Evolutionary conservation across 225 moss, liverwort and hornwort genomes (phyloP).

Genomic region (Pseudisothecium myosuroides): DNA sequence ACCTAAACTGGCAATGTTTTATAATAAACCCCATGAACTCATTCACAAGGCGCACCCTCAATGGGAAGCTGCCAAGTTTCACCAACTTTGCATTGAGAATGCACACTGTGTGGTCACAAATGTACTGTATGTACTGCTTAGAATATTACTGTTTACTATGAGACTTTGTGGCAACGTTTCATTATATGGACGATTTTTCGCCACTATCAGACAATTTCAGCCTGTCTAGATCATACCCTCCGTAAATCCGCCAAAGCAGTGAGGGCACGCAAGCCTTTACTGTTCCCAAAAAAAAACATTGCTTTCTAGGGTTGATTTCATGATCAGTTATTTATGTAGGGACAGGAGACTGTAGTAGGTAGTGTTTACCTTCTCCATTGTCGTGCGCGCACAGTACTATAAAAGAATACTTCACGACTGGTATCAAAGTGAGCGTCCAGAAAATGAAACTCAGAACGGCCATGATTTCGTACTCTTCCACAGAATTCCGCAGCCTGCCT

Average conservation of each 20-base stretch:
- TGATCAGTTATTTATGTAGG: not conserved
- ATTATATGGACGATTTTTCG: not conserved
- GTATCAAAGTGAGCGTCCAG: constrained; percentile 78
- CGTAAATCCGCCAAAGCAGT: not conserved
- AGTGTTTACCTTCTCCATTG: constrained; percentile 67
- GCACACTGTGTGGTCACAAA: not conserved
- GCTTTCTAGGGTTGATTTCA: not conserved
- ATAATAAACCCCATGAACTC: not conserved
- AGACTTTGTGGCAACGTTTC: not conserved
- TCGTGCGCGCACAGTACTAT: constrained; percentile 73
- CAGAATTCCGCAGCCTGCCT: constrained; percentile 26
- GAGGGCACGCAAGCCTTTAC: not conserved
- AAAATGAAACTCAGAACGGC: constrained; percentile 71
- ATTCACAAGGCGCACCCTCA: not conserved
- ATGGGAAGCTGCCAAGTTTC: not conserved
- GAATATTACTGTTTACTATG: not conserved
- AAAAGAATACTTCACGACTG: constrained; percentile 70
- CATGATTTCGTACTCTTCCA: constrained; percentile 42
- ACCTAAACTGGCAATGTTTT: not conserved
- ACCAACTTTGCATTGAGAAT: not conserved
- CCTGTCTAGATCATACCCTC: not conserved
- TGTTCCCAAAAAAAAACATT: not conserved
- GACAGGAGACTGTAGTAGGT: not conserved
- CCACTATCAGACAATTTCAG: not conserved
- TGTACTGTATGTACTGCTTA: not conserved